These are phyloP conservation scores for Peronospora destructor DNA, from an alignment of 352 stramenopile genomes.

Conservation along the genomic window DNA sequence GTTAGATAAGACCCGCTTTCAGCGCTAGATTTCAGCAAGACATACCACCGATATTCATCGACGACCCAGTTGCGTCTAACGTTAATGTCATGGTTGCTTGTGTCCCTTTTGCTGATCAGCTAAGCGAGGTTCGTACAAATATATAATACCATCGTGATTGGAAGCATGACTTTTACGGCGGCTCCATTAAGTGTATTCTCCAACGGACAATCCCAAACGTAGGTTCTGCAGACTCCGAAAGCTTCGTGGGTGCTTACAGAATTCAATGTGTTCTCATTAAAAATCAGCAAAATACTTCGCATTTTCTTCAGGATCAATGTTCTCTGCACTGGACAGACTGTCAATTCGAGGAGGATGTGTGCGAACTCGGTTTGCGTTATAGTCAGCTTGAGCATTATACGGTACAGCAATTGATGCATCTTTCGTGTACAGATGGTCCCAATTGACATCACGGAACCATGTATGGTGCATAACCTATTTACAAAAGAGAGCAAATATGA, in stretches of 20 bases:
- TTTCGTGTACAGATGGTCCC: conserved; percentile 26
- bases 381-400: conserved; percentile 37
- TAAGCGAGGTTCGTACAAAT: too few species aligned
- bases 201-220: too few species aligned
- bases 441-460: conserved; percentile 60
- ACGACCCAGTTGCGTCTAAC: too few species aligned
- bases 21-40: too few species aligned
- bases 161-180: too few species aligned
- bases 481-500: neutral
- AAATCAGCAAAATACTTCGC: conserved; percentile 68
- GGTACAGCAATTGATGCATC: conserved; percentile 10
- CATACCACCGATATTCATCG: too few species aligned
- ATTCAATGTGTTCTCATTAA: conserved; percentile 15
- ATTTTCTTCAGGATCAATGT: conserved; percentile 61
- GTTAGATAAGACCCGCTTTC: too few species aligned
- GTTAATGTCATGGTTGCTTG: too few species aligned
- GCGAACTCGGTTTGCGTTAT: conserved; percentile 9
- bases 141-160: too few species aligned
- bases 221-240: neutral
- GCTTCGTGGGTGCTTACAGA: neutral
- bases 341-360: neutral
- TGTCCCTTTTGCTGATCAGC: too few species aligned
- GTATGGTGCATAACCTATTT: conserved; percentile 47
- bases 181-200: too few species aligned
- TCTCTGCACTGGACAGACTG: conserved; percentile 57